A percentile compares a stretch with the other conserved stretches of the same genome.
Evolutionary conservation across 2,329 filamentous ascomycete species (phyloP).

Genomic region (Elsinoe australis): DNA sequence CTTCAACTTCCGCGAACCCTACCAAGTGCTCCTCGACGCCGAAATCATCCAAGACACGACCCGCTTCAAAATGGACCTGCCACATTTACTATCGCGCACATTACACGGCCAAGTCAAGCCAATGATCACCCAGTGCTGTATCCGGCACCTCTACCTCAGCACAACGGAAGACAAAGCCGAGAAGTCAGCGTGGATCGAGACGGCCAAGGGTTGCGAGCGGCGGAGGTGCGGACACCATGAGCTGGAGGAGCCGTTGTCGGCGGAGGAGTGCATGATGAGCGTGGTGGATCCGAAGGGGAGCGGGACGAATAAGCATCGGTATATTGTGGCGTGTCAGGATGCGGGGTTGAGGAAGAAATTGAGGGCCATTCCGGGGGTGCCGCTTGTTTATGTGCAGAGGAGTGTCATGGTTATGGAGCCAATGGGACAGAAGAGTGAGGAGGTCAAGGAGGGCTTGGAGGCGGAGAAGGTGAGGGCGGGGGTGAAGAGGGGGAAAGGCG

Average conservation of each 20-base stretch:
- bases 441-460: slow-evolving; percentile 60
- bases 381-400: slow-evolving; percentile 68
- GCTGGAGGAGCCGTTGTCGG: slow-evolving; percentile 61
- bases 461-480: slow-evolving; percentile 65
- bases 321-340: slow-evolving; percentile 70
- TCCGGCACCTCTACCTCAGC: slow-evolving; percentile 65
- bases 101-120: slow-evolving; percentile 80
- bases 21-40: slow-evolving; percentile 84
- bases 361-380: slow-evolving; percentile 62
- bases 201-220: slow-evolving; percentile 68
- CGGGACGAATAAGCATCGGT: slow-evolving; percentile 67
- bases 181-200: slow-evolving; percentile 57
- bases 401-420: slow-evolving; percentile 74
- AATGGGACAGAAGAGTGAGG: slow-evolving; percentile 61
- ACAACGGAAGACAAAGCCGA: slow-evolving; percentile 21
- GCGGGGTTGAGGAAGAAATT: slow-evolving; percentile 55
- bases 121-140: slow-evolving; percentile 75
- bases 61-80: slow-evolving; percentile 83
- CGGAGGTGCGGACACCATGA: slow-evolving; percentile 72
- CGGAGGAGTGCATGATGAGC: slow-evolving; percentile 60
- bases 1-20: slow-evolving; percentile 88
- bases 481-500: slow-evolving; percentile 38
- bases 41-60: slow-evolving; percentile 75
- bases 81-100: slow-evolving; percentile 67
- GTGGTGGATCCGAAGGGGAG: slow-evolving; percentile 72